Evolutionary conservation across 2,329 filamentous ascomycete genomes (phyloP).

Genomic region (Neobulgaria alba): DNA sequence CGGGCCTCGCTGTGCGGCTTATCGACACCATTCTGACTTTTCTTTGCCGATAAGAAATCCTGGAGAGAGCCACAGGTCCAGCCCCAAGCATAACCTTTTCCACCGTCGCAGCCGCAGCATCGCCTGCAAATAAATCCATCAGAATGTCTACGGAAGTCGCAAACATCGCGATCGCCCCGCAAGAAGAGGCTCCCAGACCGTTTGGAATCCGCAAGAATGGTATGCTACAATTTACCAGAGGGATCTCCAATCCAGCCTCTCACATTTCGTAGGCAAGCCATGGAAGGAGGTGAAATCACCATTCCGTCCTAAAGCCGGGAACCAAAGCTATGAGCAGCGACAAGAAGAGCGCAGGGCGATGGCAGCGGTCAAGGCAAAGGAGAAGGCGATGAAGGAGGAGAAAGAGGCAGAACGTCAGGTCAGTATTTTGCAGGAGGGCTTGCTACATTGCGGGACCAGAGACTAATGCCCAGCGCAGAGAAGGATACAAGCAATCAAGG

Average conservation of each 20-base stretch:
- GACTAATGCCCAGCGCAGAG: conserved; percentile 40
- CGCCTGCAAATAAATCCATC: no score
- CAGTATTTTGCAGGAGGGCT: conserved; percentile 11
- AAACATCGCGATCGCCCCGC: conserved; percentile 4
- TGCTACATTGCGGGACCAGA: background rate
- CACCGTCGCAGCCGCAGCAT: no score
- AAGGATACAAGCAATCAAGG: conserved; percentile 71
- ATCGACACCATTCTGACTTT: no score
- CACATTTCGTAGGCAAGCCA: conserved; percentile 66
- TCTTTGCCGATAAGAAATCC: no score
- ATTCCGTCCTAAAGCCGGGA: conserved; percentile 73
- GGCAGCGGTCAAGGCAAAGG: conserved; percentile 78
- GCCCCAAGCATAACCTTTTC: no score
- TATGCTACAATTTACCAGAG: no score
- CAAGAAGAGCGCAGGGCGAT: conserved; percentile 59
- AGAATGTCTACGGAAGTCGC: conserved; percentile 22
- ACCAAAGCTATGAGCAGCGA: conserved; percentile 72
- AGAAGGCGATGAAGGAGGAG: conserved; percentile 93
- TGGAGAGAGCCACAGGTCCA: no score
- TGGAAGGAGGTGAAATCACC: conserved; percentile 81
- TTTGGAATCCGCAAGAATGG: conserved; percentile 76
- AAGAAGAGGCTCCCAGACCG: conserved; percentile 3
- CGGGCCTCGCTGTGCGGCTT: no score
- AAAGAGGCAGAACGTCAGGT: conserved; percentile 86
- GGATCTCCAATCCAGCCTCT: no score